Evolutionary conservation across 2,329 filamentous ascomycete genomes (phyloP).

Genomic region (Penicillium decumbens): DNA sequence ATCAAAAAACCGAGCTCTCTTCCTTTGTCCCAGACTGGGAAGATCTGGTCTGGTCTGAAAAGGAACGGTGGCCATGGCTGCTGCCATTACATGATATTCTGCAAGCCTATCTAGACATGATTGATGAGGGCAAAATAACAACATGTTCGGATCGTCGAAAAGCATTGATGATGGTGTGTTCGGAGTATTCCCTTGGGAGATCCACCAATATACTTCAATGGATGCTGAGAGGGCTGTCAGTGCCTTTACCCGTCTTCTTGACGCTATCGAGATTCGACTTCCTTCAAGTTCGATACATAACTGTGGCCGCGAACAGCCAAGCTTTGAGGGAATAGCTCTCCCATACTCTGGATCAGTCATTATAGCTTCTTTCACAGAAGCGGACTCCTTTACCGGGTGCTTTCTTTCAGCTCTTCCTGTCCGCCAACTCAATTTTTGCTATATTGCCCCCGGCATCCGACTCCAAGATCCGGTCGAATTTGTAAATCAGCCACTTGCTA

Average conservation of each 20-base stretch:
- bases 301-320: neutral
- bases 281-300: neutral
- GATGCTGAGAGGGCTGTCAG: slow-evolving; percentile 1
- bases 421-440: slow-evolving; percentile 9
- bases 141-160: neutral
- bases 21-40: slow-evolving; percentile 6
- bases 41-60: neutral
- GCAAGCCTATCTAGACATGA: slow-evolving; percentile 2
- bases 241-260: neutral
- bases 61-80: slow-evolving; percentile 1
- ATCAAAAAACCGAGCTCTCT: slow-evolving; percentile 7
- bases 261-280: neutral
- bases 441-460: slow-evolving; percentile 17
- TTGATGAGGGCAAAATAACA: slow-evolving; percentile 9
- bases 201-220: slow-evolving; percentile 1
- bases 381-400: neutral
- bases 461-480: slow-evolving; percentile 9
- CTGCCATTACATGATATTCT: slow-evolving; percentile 7
- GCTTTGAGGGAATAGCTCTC: neutral
- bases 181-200: neutral
- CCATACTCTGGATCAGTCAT: neutral
- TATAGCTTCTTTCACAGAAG: neutral
- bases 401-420: slow-evolving; percentile 6
- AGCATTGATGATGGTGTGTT: no score
- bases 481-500: slow-evolving; percentile 7